phyloP scores from a whole-genome alignment of 2,329 filamentous ascomycete species.

The Hymenoscyphus fructigenus region DNA sequence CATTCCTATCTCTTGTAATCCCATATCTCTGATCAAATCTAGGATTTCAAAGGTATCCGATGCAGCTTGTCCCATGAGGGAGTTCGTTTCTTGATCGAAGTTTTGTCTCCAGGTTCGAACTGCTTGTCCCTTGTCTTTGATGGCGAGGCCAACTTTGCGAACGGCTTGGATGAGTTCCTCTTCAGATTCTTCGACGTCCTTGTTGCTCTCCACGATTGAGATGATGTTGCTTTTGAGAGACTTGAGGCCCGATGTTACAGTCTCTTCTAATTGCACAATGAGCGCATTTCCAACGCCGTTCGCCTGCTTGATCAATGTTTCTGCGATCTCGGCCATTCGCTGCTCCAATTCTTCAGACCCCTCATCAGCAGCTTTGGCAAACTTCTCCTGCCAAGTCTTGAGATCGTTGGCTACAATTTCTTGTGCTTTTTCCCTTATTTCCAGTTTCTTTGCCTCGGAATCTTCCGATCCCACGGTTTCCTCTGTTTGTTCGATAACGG shows the following conservation, averaged over 20 bases:
- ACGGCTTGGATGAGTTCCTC: slow-evolving; percentile 53
- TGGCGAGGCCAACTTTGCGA: slow-evolving; percentile 56
- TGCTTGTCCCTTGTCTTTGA: slow-evolving; percentile 64
- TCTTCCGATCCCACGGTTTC: slow-evolving; percentile 33
- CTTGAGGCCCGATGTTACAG: slow-evolving; percentile 61
- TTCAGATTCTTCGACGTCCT: slow-evolving; percentile 50
- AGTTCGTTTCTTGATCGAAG: slow-evolving; percentile 57
- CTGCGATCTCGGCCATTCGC: slow-evolving; percentile 69
- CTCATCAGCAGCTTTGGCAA: slow-evolving; percentile 80
- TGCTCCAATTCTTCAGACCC: slow-evolving; percentile 68
- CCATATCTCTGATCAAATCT: slow-evolving; percentile 66
- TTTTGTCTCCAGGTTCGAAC: slow-evolving; percentile 62
- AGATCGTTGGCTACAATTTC: slow-evolving; percentile 77
- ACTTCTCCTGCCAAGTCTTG: slow-evolving; percentile 83
- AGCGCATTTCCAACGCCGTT: slow-evolving; percentile 64
- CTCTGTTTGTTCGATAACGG: slow-evolving; percentile 24
- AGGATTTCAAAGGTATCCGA: slow-evolving; percentile 66
- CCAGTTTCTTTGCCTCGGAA: slow-evolving; percentile 44
- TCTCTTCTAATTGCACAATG: slow-evolving; percentile 66
- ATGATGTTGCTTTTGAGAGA: slow-evolving; percentile 68
- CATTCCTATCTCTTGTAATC: slow-evolving; percentile 72
- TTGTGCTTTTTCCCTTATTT: slow-evolving; percentile 57
- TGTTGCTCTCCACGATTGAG: slow-evolving; percentile 57
- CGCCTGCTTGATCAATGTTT: slow-evolving; percentile 63
- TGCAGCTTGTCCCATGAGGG: slow-evolving; percentile 57